Percentiles rank a stretch among this genome's conserved stretches.
These are phyloP conservation scores for Rehmannia glutinosa DNA, from an alignment of 257 asterid species.

Conservation along the genomic window DNA sequence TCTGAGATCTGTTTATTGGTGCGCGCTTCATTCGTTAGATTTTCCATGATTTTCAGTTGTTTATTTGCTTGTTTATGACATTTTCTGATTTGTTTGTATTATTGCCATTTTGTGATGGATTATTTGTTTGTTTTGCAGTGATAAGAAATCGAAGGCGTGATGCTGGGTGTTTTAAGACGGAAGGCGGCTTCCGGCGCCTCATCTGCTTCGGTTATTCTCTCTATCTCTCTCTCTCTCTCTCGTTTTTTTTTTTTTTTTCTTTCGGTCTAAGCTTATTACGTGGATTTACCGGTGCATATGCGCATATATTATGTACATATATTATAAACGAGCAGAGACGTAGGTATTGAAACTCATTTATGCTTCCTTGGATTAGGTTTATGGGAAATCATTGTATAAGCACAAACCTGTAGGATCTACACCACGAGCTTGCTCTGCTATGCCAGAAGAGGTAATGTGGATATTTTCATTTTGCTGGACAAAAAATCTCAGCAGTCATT, in stretches of 20 bases:
- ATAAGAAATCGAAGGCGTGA: slow-evolving; percentile 35
- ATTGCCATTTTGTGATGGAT: slow-evolving; percentile 4
- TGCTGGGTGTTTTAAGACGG: slow-evolving; percentile 90
- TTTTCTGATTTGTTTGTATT: not conserved
- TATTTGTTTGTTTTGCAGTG: slow-evolving; percentile 28
- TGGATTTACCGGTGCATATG: not conserved
- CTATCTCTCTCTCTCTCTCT: too few relatives aligned
- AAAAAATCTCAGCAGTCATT: not conserved
- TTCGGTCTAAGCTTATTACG: not conserved
- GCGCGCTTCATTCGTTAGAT: not conserved
- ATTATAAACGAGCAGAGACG: not conserved
- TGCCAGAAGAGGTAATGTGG: slow-evolving; percentile 49
- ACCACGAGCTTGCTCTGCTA: slow-evolving; percentile 33
- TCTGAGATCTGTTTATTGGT: slow-evolving; percentile 15
- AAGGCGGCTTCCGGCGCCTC: slow-evolving; percentile 67
- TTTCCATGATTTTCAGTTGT: not conserved
- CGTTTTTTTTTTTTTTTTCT: too few relatives aligned
- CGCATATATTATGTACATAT: not conserved
- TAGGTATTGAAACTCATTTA: slow-evolving; percentile 1
- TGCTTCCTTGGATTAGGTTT: slow-evolving; percentile 35
- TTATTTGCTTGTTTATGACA: not conserved
- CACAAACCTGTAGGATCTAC: slow-evolving; percentile 36
- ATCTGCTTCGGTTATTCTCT: slow-evolving; percentile 46
- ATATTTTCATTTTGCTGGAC: not conserved
- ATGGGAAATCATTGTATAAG: slow-evolving; percentile 47